Base-by-base conservation (phyloP, 176 grass and related monocot genomes). In the Eragrostis nindensis region DNA sequence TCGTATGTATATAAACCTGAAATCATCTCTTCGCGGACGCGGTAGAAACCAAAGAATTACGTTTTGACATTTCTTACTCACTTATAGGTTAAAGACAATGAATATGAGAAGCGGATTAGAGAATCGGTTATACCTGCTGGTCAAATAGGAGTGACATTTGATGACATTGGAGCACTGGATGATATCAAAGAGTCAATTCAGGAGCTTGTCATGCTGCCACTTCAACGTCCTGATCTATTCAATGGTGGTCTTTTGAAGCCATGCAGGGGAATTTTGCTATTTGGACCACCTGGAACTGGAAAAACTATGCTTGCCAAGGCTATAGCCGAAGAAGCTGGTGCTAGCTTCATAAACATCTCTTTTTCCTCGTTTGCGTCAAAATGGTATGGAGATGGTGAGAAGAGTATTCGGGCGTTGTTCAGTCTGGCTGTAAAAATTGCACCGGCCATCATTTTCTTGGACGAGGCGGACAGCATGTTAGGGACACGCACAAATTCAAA, bases 261-360 rank as follows among this genome's bases (percentile, higher is more conserved):
- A 25, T 99, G 97, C 46, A 61, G 92, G 30, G 97, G 97, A 29
- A 99, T 99, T 74, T 41, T 99, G 27, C 69, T 99, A 15, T 99
- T 99, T 38, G 97, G 97, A 7, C 97, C 97, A 73, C 93, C 97
- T 77, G 97, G 97, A 68, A 99, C 97, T 0, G 97, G 97, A 22
- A 99, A 99, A 82, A 99, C 97, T 0, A 99, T 99, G 97, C 93
- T 99, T 18, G 97, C 97, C 0, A 99, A 99, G 78, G 97, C 97
- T 59, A 99, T 99, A 84, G 97, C 97, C 67, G 96, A 99, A 74
- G 97, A 99, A 8, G 93, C 97, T 0, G 93, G 97, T 3, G 93
- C 97, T 26, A 99, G 93, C 80, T 99, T 99, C 76, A 99, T 99
- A 62, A 99, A 99, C 26, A 93, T 96, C 2, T 93, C 97, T 0